Conservation (phyloP, 768 basidiomycete species). For the Macrolepiota dolichaula region DNA sequence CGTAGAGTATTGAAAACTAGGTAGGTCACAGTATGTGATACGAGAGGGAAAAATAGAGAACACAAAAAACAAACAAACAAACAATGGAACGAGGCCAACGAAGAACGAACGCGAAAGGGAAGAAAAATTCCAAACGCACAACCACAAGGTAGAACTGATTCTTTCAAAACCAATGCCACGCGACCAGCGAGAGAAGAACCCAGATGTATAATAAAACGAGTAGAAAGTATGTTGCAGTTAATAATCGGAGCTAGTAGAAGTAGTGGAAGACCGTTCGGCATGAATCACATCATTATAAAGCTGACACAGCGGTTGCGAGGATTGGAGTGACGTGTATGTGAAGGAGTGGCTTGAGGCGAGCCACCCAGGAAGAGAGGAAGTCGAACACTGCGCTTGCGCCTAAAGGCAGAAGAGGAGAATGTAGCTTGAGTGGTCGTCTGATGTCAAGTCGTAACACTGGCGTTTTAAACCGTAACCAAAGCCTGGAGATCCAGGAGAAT, state of each 20-base stretch:
- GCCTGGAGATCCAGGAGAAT: background rate
- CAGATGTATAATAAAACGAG: constrained; percentile 7
- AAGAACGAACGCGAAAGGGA: background rate
- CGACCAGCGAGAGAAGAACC: constrained; percentile 2
- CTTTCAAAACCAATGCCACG: constrained; percentile 5
- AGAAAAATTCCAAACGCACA: background rate
- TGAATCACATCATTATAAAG: constrained; percentile 9
- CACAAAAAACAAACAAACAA: background rate
- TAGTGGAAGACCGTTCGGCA: constrained; percentile 6
- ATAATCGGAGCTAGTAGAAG: constrained; percentile 13
- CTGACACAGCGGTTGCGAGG: constrained; percentile 9
- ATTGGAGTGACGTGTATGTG: background rate
- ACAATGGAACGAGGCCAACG: background rate
- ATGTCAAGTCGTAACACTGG: background rate
- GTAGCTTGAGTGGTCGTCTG: background rate
- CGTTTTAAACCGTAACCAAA: background rate
- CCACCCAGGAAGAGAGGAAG: background rate
- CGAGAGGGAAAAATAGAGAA: background rate
- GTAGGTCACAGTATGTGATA: background rate
- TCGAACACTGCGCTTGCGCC: background rate
- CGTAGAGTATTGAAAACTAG: background rate
- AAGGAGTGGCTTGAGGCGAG: background rate
- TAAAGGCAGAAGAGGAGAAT: background rate
- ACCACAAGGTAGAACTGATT: constrained; percentile 1
- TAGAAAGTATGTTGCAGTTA: constrained; percentile 9